Evolutionary conservation across 2,329 filamentous ascomycete genomes (phyloP), one percentile per base, ranked within the genome.

Genomic region (Penicillium concentricum): DNA sequence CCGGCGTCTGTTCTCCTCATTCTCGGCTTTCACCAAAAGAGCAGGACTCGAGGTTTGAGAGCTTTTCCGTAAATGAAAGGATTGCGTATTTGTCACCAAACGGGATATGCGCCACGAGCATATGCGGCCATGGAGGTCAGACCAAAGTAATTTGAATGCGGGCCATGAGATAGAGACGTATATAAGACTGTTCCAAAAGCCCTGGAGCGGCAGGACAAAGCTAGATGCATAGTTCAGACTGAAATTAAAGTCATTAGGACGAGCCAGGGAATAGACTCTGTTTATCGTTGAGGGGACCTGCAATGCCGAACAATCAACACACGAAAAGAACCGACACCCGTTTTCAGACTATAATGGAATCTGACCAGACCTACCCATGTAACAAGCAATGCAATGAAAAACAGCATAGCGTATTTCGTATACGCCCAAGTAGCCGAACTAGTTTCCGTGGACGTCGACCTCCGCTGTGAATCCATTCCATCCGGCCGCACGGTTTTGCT

Each of bases 161-260:
- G 82, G 74, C 79, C 85, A 84, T 6, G 87, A 90, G 1, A 88
- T 91, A 12, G 84, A 81, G 16, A 85, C 75, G 73, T 94, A 95
- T 63, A 95, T 91, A 56, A 89, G 72, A 18, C 87, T 84, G 70
- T 95, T 95, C 90, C 90, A 94, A 67, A 92, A 89, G 0, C 91
- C 91, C 69, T 95, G 91, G 0, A 92, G 80, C 0, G 91, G 90
- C 9, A 95, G 80, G 1, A 94, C 90, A 39, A 91, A 81, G 0
- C 88, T 86, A 22, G 88, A 87, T 61, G 87, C 83, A 61, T 88
- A 85, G 65, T 90, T 86, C 24, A 94, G 82, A 0, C 81, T 77
- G 28, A 86, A 81, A 15, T 79, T 81, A 0, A 81, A 74, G 4
- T 79, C 57, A 26, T 81, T 74, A 0, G 80, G 76, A 66, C 88